These are phyloP conservation scores for Mortierella claussenii DNA, from an alignment of 192 early-diverging fungal species.

Conservation along the genomic window DNA sequence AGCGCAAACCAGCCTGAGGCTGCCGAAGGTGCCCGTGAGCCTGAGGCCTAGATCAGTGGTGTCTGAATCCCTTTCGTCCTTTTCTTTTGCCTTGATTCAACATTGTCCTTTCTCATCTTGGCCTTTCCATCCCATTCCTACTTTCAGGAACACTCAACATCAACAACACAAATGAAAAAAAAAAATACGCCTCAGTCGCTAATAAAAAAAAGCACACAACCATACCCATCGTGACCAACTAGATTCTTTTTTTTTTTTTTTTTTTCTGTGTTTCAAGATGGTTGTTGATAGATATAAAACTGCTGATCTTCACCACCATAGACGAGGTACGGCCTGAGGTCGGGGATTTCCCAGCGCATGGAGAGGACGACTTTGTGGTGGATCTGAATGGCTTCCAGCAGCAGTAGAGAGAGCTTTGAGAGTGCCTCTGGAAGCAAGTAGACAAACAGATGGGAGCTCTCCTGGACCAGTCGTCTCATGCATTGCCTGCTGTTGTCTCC, in stretches of 20 bases:
- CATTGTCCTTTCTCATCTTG: too few relatives aligned
- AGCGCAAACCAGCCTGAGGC: conserved; percentile 1
- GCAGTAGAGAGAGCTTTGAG: conserved; percentile 15
- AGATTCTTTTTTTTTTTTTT: background rate
- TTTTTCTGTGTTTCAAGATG: background rate
- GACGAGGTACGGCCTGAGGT: conserved; percentile 11
- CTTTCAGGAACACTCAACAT: too few relatives aligned
- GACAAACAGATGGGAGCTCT: conserved; percentile 35
- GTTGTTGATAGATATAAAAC: conserved; percentile 22
- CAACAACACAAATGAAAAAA: background rate
- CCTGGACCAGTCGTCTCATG: conserved; percentile 12
- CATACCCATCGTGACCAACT: background rate
- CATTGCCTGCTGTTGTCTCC: background rate
- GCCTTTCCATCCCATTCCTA: too few relatives aligned
- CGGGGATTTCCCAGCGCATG: conserved; percentile 43
- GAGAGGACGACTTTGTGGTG: conserved; percentile 24
- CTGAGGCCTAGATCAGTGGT: background rate
- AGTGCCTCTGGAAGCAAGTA: conserved; percentile 41
- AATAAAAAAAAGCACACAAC: background rate
- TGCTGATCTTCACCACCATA: conserved; percentile 9
- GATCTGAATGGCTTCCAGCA: conserved; percentile 12
- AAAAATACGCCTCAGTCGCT: too few relatives aligned
- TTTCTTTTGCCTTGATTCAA: background rate
- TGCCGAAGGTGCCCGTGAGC: background rate
- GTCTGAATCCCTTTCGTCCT: too few relatives aligned